Conservation (phyloP, 2,329 filamentous ascomycete species). For the Aspergillus transmontanensis region DNA sequence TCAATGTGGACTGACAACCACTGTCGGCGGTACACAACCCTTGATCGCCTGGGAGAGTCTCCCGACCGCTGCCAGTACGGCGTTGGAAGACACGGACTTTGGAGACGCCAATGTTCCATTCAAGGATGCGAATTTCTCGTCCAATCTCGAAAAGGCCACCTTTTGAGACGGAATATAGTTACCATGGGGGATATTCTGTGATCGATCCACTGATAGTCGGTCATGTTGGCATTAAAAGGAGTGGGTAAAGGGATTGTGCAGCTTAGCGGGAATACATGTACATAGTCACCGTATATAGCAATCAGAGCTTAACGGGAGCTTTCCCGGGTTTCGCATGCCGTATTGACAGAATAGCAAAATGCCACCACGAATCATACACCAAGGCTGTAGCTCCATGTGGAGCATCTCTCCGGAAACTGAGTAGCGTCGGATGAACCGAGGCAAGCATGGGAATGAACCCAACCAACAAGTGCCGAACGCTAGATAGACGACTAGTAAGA, state of each 20-base stretch:
- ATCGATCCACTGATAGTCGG: too few species aligned
- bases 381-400: not conserved
- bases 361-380: not conserved
- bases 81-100: conserved; percentile 51
- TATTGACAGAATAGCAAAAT: not conserved
- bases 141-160: conserved; percentile 45
- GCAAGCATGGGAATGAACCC: not conserved
- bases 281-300: fast-evolving
- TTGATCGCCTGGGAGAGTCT: conserved; percentile 55
- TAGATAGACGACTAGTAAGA: not conserved
- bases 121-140: conserved; percentile 49
- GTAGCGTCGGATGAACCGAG: not conserved
- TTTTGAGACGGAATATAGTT: conserved; percentile 19
- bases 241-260: too few species aligned
- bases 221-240: too few species aligned
- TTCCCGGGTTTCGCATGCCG: not conserved
- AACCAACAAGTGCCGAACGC: not conserved
- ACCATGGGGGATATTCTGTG: too few species aligned
- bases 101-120: conserved; percentile 52
- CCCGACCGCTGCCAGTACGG: conserved; percentile 44
- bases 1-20: conserved; percentile 46
- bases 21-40: conserved; percentile 49
- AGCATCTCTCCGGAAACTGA: not conserved
- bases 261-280: too few species aligned
- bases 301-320: not conserved